These are phyloP conservation scores for Aureobasidium sp. DNA, from an alignment of 2,329 filamentous ascomycete genomes.

Conservation along the genomic window DNA sequence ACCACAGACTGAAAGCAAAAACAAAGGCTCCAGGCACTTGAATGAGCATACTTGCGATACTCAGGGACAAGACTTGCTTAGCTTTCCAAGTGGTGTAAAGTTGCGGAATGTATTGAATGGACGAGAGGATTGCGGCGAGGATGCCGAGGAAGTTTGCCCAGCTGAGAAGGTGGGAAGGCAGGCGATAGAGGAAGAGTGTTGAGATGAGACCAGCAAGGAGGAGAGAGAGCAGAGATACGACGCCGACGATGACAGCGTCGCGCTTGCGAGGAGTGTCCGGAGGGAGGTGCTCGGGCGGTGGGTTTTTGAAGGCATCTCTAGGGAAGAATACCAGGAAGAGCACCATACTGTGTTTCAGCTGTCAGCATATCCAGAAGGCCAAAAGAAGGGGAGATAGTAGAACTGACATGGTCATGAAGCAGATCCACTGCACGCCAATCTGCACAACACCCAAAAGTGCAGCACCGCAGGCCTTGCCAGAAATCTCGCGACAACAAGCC, in stretches of 20 bases:
- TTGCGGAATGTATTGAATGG: conserved; percentile 88
- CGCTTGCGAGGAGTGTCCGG: conserved; percentile 51
- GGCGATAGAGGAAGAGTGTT: conserved; percentile 57
- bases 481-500: conserved; percentile 75
- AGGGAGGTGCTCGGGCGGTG: conserved; percentile 36
- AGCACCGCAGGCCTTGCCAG: conserved; percentile 72
- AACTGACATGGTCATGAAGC: conserved; percentile 81
- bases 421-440: conserved; percentile 84
- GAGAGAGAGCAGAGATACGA: conserved; percentile 65
- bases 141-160: conserved; percentile 87
- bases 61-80: conserved; percentile 81
- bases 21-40: conserved; percentile 90
- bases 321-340: conserved; percentile 96
- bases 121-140: conserved; percentile 67
- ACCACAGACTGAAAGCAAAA: conserved; percentile 68
- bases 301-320: conserved; percentile 35
- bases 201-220: conserved; percentile 56
- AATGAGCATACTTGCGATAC: conserved; percentile 96
- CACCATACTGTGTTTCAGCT: conserved; percentile 54
- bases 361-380: background rate
- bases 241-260: conserved; percentile 68
- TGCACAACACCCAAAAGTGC: conserved; percentile 84
- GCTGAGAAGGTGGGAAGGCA: conserved; percentile 54
- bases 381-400: background rate
- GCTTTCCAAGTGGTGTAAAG: conserved; percentile 84